Evolutionary conservation across 2,329 filamentous ascomycete genomes (phyloP).

Genomic region (Chlorencoelia australis): DNA sequence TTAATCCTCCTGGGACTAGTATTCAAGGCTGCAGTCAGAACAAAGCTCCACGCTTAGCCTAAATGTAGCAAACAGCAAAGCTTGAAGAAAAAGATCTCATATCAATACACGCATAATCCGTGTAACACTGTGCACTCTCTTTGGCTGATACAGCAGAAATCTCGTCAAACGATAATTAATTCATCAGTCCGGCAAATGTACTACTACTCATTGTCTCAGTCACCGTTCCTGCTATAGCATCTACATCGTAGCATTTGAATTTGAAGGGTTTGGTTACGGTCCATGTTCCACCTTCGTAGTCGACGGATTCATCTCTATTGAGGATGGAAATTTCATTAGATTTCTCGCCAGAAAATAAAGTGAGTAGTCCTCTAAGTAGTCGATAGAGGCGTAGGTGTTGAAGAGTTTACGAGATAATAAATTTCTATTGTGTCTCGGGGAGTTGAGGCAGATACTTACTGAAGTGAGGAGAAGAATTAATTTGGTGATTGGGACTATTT

Average conservation of each 20-base stretch:
- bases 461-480: no score
- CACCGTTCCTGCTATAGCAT: background rate
- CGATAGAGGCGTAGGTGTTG: slow-evolving; percentile 1
- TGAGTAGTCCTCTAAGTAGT: background rate
- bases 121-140: slow-evolving; percentile 2
- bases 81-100: background rate
- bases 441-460: no score
- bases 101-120: slow-evolving; percentile 5
- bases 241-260: background rate
- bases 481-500: no score
- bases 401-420: slow-evolving; percentile 8
- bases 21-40: no score
- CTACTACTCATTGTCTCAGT: slow-evolving; percentile 1
- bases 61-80: no score
- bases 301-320: background rate
- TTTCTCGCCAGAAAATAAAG: background rate
- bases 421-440: background rate
- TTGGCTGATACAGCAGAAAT: slow-evolving; percentile 6
- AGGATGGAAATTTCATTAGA: background rate
- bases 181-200: background rate
- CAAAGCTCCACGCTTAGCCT: no score
- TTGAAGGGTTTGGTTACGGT: background rate
- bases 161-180: slow-evolving; percentile 1
- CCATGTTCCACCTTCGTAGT: slow-evolving; percentile 6
- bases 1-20: no score